phyloP scores from a whole-genome alignment of 352 stramenopile genomes.

The Blastocystis sp. region DNA sequence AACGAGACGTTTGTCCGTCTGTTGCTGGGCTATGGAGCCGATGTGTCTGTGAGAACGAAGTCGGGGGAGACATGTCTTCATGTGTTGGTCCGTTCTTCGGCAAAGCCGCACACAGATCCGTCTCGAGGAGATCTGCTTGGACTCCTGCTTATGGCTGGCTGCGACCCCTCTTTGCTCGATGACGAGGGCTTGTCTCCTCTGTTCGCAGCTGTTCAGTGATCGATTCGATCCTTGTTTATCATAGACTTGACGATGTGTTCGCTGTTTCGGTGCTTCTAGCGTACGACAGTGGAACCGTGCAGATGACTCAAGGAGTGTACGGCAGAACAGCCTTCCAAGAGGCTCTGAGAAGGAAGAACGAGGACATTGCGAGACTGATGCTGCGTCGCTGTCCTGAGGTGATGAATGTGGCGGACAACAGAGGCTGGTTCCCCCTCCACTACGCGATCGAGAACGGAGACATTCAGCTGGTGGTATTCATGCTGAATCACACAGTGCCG shows the following conservation, averaged over 20 bases:
- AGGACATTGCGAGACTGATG: not conserved
- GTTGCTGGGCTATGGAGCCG: conserved; percentile 23
- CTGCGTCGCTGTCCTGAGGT: not conserved
- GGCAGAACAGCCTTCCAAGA: not conserved
- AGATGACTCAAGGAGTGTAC: not conserved
- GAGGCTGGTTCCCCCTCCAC: conserved; percentile 26
- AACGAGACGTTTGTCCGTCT: conserved; percentile 33
- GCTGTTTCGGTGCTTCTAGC: not conserved
- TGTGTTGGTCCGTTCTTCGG: not conserved
- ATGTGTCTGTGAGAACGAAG: not conserved
- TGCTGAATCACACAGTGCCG: conserved; percentile 1
- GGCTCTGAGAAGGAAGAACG: not conserved
- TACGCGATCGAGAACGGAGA: conserved; percentile 14
- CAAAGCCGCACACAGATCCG: not conserved
- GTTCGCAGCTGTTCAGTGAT: not conserved
- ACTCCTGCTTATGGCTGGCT: conserved; percentile 18
- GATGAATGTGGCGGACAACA: not conserved
- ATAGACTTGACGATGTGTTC: not conserved
- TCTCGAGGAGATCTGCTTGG: not conserved
- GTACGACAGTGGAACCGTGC: not conserved
- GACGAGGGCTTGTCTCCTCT: not conserved
- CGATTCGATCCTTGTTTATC: not conserved
- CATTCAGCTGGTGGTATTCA: not conserved
- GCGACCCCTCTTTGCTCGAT: not conserved
- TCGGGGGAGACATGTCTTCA: conserved; percentile 21